Base-by-base conservation (phyloP, 345 rosid genomes). In the Trapa bicornis region DNA sequence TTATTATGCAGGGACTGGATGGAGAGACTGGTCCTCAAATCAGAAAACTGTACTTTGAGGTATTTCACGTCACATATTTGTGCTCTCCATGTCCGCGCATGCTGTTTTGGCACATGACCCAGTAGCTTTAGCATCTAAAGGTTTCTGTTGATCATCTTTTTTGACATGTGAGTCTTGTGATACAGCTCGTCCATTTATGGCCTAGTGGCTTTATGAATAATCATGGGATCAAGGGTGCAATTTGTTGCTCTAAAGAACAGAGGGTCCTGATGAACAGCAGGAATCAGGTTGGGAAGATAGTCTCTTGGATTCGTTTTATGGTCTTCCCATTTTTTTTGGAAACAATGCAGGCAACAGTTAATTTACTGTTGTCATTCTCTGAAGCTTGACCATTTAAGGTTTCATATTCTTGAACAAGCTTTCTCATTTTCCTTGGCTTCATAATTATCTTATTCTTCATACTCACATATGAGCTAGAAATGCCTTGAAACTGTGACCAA, bases 101-200 rank as follows among this genome's bases (percentile, higher is more conserved):
- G 63, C 38, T 58, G 2, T 32, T 60, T 6, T 61, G 62, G 57
- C 33, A 58, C 16, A 22, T 22, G 33, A 43, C 6, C 33, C 13
- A 39, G 9, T 29, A n/a, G 37, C 14, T 4, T 13, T 60, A 42
- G 43, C 35, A 45, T 57, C 45, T 32, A 17, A n/a, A 39, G 2
- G 61, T 66, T 65, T 54, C 69, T 62, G 70, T 29, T 64, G 63
- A 69, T 15, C 56, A 70, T 65, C 52, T 39, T 67, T 74, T 75
- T 67, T 79, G 60, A 75, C 71, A 69, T 48, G 71, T 68, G 29
- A 43, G 48, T 47, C 76, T 45, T 69, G 22, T 76, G 73, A 63
- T 82, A 65, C 88, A 93, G 98, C 86, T 93, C 70, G 95, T 96
- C 66, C 81, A 71, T 37, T 70, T 93, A 70, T 93, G 98, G 98